A percentile compares a stretch with the other conserved stretches of the same genome.
Evolutionary conservation across 345 rosid genomes (phyloP).

Genomic region (Excoecaria cochinchinensis): DNA sequence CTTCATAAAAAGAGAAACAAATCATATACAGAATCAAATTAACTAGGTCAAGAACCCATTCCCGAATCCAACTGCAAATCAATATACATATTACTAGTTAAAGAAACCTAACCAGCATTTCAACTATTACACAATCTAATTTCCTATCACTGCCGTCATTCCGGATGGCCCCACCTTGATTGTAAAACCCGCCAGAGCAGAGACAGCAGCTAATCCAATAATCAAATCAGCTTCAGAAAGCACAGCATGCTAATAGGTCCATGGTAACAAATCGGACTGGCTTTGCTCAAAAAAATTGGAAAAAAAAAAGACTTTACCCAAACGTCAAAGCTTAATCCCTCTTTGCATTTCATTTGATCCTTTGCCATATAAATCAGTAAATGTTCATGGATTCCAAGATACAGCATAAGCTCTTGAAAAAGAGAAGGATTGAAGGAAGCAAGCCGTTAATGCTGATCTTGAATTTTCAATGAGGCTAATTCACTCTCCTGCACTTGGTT

Average conservation of each 20-base stretch:
- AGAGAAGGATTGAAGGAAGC: not conserved
- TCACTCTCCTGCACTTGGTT: slow-evolving; percentile 66
- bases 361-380: not conserved
- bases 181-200: not conserved
- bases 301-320: not conserved
- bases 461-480: slow-evolving; percentile 60
- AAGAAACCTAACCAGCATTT: not conserved
- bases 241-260: not conserved
- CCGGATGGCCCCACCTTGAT: not conserved
- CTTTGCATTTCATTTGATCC: not conserved
- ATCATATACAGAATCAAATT: not conserved
- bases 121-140: not conserved
- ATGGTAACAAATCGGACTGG: not conserved
- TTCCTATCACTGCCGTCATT: not conserved
- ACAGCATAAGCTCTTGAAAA: not conserved
- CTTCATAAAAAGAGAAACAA: not conserved
- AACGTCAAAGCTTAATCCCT: not conserved
- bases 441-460: slow-evolving; percentile 53
- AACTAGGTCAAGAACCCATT: not conserved
- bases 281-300: not conserved
- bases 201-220: not conserved
- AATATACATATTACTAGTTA: not conserved
- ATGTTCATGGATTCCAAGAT: not conserved
- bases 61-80: not conserved
- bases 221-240: not conserved